Evolutionary conservation across 1,284 basidiomycete genomes (phyloP).

Genomic region (Boletus semigastroideus): DNA sequence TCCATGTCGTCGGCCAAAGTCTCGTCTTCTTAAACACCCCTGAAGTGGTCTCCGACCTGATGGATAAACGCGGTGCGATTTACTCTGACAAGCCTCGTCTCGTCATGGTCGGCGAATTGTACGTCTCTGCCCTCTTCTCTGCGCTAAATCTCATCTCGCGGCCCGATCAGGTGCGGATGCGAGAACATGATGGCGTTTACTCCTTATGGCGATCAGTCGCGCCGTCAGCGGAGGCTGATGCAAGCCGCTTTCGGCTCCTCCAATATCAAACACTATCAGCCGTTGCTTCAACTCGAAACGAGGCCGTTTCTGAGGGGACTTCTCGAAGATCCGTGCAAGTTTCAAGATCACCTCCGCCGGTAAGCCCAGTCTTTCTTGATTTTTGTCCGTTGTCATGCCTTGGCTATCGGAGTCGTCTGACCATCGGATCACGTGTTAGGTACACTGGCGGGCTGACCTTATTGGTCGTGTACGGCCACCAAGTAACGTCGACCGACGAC

Average conservation of each 20-base stretch:
- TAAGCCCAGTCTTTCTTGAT: conserved; percentile 1
- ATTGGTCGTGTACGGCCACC: conserved; percentile 64
- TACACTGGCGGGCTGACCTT: conserved; percentile 65
- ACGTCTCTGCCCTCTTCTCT: conserved; percentile 17
- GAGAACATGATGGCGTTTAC: conserved; percentile 75
- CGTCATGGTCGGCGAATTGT: conserved; percentile 66
- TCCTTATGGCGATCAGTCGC: conserved; percentile 57
- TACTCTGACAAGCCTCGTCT: conserved; percentile 71
- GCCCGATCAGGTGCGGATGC: conserved; percentile 51
- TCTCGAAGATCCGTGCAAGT: conserved; percentile 42
- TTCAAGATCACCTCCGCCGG: conserved; percentile 45
- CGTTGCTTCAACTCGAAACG: conserved; percentile 55
- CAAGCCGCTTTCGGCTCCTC: conserved; percentile 57
- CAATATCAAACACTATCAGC: conserved; percentile 55
- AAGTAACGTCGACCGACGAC: conserved; percentile 52
- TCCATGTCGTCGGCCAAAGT: conserved; percentile 64
- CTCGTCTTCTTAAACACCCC: conserved; percentile 64
- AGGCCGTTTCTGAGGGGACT: conserved; percentile 48
- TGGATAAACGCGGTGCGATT: conserved; percentile 65
- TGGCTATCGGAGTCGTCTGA: background rate
- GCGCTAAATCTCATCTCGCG: conserved; percentile 2
- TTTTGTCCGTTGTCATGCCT: too few relatives aligned
- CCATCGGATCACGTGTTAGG: conserved; percentile 20
- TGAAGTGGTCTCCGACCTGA: conserved; percentile 56
- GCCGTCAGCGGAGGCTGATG: conserved; percentile 65